Base-by-base conservation (phyloP, 306 rosid species). In the Prunus salicina region DNA sequence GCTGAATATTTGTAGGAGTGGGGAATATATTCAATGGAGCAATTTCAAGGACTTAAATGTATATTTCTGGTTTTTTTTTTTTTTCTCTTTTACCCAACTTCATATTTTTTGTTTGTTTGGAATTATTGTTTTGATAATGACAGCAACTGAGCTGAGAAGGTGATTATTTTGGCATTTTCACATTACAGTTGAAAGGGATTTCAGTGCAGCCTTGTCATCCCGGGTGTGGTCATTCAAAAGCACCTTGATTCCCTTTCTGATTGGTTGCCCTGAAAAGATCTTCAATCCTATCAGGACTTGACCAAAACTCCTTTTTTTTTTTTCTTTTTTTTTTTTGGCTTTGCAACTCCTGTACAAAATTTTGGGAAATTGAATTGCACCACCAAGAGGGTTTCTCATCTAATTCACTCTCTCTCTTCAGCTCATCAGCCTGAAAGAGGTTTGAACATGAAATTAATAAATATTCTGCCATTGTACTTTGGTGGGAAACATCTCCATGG, bases 21-120 rank as follows among this genome's bases (percentile, higher is more conserved):
- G 64, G 38, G 78, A 78, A 64, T 82, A 74, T 73, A 78, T 74
- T 69, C 82, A 41, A 66, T 67, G 49, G 71, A 66, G 67, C 60
- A 18, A 67, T 81, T 41, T 45, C 53, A 51, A 9, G 28, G 12
- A 49, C 73, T 65, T 20, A 4, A 45, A 7, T 41, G 24, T 65
- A 38, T 55, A 6, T 52, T 20, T n/a, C 8, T 20, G 8, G 30
- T 55, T 34, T 65, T 52, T 58, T 46, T 22, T 1, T 1, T 47
- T 25, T 20, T 6, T 25, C 3, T 3, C 2, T 45, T 28, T 49
- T 47, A 12, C 18, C 18, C 3, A 9, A n/a, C 16, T 65, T 45
- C 51, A 38, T 65, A 38, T 38, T 65, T 38, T 25, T 15, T 13
- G 7, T 16, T 38, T 49, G n/a, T 65, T 57, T 57, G 63, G 63